Conservation (phyloP, 148 eudicot species). For the Fagopyrum tataricum region DNA sequence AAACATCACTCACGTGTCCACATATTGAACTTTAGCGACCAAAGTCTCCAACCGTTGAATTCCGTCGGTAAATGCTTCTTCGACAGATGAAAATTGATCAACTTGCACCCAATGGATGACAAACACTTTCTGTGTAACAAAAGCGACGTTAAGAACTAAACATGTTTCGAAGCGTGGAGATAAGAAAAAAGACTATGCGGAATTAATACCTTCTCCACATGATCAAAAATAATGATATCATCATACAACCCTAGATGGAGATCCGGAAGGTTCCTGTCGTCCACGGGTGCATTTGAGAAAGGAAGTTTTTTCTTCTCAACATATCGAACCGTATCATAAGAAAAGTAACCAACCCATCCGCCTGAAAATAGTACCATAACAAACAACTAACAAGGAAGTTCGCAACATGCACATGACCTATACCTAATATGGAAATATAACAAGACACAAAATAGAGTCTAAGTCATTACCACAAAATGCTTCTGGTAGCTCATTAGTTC, state of each 20-base stretch:
- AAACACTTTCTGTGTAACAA: slow-evolving; percentile 52
- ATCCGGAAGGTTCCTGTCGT: slow-evolving; percentile 93
- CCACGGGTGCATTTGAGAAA: slow-evolving; percentile 73
- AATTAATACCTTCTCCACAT: slow-evolving; percentile 80
- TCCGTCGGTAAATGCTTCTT: slow-evolving; percentile 78
- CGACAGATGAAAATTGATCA: slow-evolving; percentile 65
- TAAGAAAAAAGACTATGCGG: no score
- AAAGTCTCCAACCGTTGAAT: slow-evolving; percentile 48
- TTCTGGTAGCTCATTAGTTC: slow-evolving; percentile 60
- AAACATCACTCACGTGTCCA: slow-evolving; percentile 57
- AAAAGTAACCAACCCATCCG: slow-evolving; percentile 98
- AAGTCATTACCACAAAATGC: slow-evolving; percentile 62
- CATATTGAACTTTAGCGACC: slow-evolving; percentile 72
- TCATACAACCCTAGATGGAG: slow-evolving; percentile 92
- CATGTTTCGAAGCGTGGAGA: no score
- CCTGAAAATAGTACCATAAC: slow-evolving; percentile 33
- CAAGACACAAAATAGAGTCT: neutral
- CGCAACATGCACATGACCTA: neutral
- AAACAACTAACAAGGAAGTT: neutral
- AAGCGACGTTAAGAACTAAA: neutral
- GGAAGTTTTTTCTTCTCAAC: slow-evolving; percentile 95
- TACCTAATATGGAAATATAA: neutral
- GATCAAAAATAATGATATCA: slow-evolving; percentile 91
- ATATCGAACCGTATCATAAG: slow-evolving; percentile 93
- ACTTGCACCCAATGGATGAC: slow-evolving; percentile 90